Evolutionary conservation across 2,329 filamentous ascomycete species (phyloP).

Genomic region (Gaeumannomyces tritici): DNA sequence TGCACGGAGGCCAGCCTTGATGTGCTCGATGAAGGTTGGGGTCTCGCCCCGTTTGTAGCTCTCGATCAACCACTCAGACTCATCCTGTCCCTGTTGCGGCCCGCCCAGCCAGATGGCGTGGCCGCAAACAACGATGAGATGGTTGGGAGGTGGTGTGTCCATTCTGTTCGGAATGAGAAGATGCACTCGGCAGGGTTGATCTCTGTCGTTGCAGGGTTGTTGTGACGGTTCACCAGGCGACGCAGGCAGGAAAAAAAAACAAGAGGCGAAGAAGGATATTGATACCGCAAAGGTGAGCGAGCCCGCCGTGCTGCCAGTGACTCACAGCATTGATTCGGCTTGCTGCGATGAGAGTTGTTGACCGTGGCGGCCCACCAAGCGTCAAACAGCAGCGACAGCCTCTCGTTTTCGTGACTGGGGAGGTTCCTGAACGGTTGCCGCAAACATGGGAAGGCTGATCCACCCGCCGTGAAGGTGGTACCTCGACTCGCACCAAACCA

Average conservation of each 20-base stretch:
- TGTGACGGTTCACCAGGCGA: not conserved
- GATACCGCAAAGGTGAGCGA: not conserved
- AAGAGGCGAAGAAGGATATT: not conserved
- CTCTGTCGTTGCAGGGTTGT: not conserved
- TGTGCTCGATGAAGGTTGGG: conserved; percentile 68
- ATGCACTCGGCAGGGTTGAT: not conserved
- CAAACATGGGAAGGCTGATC: not conserved
- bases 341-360: not conserved
- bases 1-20: conserved; percentile 50
- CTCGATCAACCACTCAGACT: conserved; percentile 63
- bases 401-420: not conserved
- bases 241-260: not conserved
- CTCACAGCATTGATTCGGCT: not conserved
- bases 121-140: conserved; percentile 74
- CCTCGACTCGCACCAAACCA: not conserved
- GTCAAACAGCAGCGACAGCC: not conserved
- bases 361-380: not conserved
- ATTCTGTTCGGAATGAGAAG: not conserved
- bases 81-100: conserved; percentile 36
- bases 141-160: conserved; percentile 19
- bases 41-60: conserved; percentile 71
- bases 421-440: too few relatives aligned
- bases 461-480: not conserved
- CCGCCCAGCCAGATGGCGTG: conserved; percentile 69
- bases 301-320: not conserved